Percentiles rank a stretch among this genome's conserved stretches.
These are phyloP conservation scores for Typha latifolia DNA, from an alignment of 176 grass and related monocot genomes.

Conservation along the genomic window DNA sequence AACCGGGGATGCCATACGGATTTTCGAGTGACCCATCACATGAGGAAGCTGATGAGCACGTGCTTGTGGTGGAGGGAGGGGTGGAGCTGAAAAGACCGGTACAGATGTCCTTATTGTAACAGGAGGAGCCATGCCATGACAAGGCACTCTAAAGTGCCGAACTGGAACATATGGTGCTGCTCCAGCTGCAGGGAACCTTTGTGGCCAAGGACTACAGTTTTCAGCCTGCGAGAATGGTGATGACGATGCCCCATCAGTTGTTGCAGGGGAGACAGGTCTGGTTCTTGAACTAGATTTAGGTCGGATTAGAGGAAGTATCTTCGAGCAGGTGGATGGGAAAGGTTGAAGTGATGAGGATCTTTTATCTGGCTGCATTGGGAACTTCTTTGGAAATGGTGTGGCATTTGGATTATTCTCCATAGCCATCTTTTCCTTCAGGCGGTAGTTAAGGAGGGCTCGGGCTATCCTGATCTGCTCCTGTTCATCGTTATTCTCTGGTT, in stretches of 20 bases:
- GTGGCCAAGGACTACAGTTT: conserved; percentile 29
- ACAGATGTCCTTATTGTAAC: conserved; percentile 85
- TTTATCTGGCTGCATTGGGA: conserved; percentile 61
- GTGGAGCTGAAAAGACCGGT: conserved; percentile 95
- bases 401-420: conserved; percentile 82
- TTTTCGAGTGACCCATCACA: conserved; percentile 39
- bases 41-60: conserved; percentile 52
- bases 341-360: conserved; percentile 46
- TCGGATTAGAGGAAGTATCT: conserved; percentile 88
- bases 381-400: conserved; percentile 90
- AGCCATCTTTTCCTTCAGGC: conserved; percentile 83
- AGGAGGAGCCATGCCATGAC: conserved; percentile 84
- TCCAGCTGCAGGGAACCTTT: conserved; percentile 60
- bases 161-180: conserved; percentile 94
- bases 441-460: conserved; percentile 86
- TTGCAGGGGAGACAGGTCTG: conserved; percentile 42
- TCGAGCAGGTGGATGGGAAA: conserved; percentile 59
- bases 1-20: conserved; percentile 78
- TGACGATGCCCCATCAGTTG: conserved; percentile 27
- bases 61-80: conserved; percentile 53
- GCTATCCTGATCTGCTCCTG: conserved; percentile 95
- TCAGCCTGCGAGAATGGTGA: conserved; percentile 19
- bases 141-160: conserved; percentile 51
- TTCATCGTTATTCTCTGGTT: conserved; percentile 86
- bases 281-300: conserved; percentile 54